Base-by-base conservation (phyloP, 306 rosid genomes). In the Inga leiocalycina region DNA sequence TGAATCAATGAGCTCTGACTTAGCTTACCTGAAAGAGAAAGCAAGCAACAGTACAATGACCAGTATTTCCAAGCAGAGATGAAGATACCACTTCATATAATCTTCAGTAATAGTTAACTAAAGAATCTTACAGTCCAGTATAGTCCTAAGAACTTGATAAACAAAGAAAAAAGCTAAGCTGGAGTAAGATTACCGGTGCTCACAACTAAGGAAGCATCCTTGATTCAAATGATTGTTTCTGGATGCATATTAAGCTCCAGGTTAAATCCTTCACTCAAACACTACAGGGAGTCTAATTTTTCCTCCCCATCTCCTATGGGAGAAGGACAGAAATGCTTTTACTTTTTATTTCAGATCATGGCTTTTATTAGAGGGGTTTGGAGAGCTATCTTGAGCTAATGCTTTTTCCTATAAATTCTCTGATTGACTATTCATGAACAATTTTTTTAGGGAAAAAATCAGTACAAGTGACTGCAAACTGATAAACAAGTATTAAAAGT, bases 1-100 rank as follows among this genome's bases (percentile, higher is more conserved):
- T 41, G 78, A 73, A 70, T n/a, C 74, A 74, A 81, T 71, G 87
- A 85, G 24, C 45, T 77, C 79, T 80, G 84, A 78, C 71, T 81
- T 74, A 79, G 80, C 84, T 84, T 88, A 17, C 93, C 96, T 91
- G 81, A 70, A 83, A 27, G 62, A 22, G 39, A 74, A 66, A 37
- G 62, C 37, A 75, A 48, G 69, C 49, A 71, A 68, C 39, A 76
- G 72, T 79, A 79, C 22, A n/a, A 49, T 30, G 35, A 75, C 24
- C 34, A 65, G 51, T 73, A 71, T 46, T 70, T 22, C 15, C 39
- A n/a, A 75, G 68, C 34, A 79, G 69, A 17, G 22, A 32, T 77
- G 64, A 81, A 37, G 27, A 43, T 71, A 75, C 30, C 41, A 70
- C 66, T 8, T 34, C 27, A 51, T 51, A 75, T 12, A 34, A 84